Base-by-base conservation (phyloP, 257 asterid genomes). In the Henckelia pumila region DNA sequence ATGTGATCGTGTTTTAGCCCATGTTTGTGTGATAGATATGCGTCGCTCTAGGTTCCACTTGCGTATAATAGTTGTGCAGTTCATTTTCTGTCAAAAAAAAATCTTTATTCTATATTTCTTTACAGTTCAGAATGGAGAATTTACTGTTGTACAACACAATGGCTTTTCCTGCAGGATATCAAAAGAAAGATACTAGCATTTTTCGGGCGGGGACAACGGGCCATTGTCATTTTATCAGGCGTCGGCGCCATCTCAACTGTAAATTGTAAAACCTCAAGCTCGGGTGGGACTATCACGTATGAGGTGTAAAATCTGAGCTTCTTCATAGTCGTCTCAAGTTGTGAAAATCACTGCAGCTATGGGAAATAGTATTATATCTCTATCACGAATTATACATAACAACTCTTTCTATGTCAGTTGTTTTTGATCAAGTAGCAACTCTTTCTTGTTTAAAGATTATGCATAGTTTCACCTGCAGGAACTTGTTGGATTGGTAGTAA, bases 241-340 rank as follows among this genome's bases (percentile, higher is more conserved):
- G 60, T 77, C 62, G 97, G 97, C 65, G 77, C 89, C 68, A 69
- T 90, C 72, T 88, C 96, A 47, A 85, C 90, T 8, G 92, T 85
- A 70, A 88, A 87, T 73, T 82, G 70, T 78, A 77, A 79, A 64
- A 81, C 85, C 23, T 81, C 92, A 63, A 66, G 86, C 64, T 88
- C 96, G 28, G 87, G 82, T 64, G 90, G 96, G 77, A 81, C 81
- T 23, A 86, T 88, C 71, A 84, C 92, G n/a, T 88, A 86, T 72
- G 96, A 86, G 97, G 96, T 88, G 61, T 62, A 61, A 66, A 66
- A 75, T 73, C 77, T 35, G 25, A 25, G 67, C 66, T 68, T 56
- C 29, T 47, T 32, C 72, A 17, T 57, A 47, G 6, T 55, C 56
- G 6, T 55, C 56, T 20, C 47, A 14, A 67, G 63, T 58, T 33